Conservation (phyloP, 2,329 filamentous ascomycete genomes). For the Epichloe aotearoae region DNA sequence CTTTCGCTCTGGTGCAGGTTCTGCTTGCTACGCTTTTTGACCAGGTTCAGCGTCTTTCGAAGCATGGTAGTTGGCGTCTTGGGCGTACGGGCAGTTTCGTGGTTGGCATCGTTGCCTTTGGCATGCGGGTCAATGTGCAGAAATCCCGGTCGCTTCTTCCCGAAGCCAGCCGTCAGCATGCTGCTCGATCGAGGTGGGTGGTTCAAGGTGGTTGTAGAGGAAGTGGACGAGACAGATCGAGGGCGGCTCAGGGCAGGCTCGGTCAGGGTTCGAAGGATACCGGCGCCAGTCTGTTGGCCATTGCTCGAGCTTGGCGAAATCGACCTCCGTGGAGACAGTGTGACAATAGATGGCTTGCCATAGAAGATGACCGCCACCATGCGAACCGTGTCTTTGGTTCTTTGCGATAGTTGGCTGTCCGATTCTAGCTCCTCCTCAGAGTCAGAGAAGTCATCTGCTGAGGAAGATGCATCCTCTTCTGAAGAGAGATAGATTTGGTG, state of each 20-base stretch:
- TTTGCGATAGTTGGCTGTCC: constrained; percentile 21
- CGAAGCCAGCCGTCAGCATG: constrained; percentile 22
- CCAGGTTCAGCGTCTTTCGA: constrained; percentile 40
- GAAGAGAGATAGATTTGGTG: constrained; percentile 52
- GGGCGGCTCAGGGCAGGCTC: constrained; percentile 18
- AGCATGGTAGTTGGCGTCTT: constrained; percentile 35
- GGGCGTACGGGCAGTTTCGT: constrained; percentile 22
- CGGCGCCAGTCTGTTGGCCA: constrained; percentile 10
- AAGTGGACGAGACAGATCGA: constrained; percentile 20
- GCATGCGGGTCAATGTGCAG: constrained; percentile 42
- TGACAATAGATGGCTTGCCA: constrained; percentile 45
- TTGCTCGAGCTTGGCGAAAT: constrained; percentile 26
- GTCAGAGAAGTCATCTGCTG: constrained; percentile 46
- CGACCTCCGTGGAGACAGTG: constrained; percentile 32
- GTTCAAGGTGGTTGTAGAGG: constrained; percentile 18
- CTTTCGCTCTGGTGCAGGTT: constrained; percentile 26
- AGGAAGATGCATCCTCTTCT: constrained; percentile 51
- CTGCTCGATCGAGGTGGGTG: constrained; percentile 31
- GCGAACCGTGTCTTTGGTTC: constrained; percentile 39
- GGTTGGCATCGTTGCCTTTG: constrained; percentile 19
- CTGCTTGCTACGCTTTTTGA: constrained; percentile 41
- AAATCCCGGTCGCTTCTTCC: constrained; percentile 32
- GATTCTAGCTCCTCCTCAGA: constrained; percentile 32
- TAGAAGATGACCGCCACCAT: constrained; percentile 46
- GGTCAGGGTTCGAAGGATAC: constrained; percentile 19